Evolutionary conservation across 176 grass and related monocot species (phyloP).

Genomic region (Zoysia japonica): DNA sequence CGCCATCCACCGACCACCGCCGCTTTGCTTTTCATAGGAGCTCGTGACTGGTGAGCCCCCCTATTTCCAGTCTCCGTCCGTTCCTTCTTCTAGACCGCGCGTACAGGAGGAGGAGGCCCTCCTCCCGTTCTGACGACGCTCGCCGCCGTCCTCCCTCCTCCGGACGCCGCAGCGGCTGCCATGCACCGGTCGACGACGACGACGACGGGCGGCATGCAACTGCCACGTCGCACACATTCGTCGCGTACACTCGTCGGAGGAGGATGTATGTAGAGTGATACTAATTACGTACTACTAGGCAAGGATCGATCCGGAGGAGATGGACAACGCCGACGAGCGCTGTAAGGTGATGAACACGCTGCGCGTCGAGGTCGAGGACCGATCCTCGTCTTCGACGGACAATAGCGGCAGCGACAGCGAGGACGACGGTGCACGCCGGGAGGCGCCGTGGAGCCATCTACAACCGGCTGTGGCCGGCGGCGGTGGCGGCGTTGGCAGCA

Average conservation of each 20-base stretch:
- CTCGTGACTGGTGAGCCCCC: background rate
- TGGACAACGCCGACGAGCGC: constrained; percentile 9
- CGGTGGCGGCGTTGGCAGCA: background rate
- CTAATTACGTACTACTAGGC: background rate
- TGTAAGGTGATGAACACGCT: constrained; percentile 8
- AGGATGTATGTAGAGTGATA: background rate
- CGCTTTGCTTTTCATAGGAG: constrained; percentile 22
- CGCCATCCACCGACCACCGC: background rate
- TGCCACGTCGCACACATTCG: background rate
- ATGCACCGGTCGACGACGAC: background rate
- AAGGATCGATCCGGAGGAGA: constrained; percentile 4
- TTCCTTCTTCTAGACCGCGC: background rate
- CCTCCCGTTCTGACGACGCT: constrained; percentile 9
- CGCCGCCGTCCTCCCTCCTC: constrained; percentile 29
- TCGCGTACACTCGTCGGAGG: constrained; percentile 4
- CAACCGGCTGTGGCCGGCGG: background rate
- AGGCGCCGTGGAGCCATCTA: background rate
- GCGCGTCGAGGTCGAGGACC: background rate
- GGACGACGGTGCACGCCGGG: background rate
- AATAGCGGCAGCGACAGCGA: constrained; percentile 8
- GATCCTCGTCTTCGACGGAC: background rate
- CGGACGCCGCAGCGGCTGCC: background rate
- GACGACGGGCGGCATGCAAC: background rate
- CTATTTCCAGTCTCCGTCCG: constrained; percentile 6
- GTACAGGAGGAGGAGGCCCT: constrained; percentile 16